Percentiles rank a stretch among this genome's conserved stretches.
Conservation (phyloP, 208 protist species). For the Lotmaria passim region DNA sequence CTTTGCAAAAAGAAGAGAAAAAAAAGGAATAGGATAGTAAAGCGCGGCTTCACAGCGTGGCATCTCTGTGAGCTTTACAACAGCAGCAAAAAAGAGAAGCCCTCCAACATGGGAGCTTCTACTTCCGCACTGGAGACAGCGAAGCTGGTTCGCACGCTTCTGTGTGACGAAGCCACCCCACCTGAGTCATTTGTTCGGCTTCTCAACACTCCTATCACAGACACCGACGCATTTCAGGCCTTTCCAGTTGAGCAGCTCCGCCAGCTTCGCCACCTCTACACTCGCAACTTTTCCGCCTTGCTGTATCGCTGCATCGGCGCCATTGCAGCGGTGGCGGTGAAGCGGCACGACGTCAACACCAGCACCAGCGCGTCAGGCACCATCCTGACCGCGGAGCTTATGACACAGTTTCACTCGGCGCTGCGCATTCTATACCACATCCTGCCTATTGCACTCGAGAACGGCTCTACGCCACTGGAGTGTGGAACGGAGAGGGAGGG, state of each 20-base stretch:
- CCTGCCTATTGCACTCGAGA: slow-evolving; percentile 76
- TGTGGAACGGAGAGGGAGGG: slow-evolving; percentile 4
- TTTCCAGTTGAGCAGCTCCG: slow-evolving; percentile 64
- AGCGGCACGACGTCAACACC: slow-evolving; percentile 31
- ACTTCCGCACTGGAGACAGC: slow-evolving; percentile 65
- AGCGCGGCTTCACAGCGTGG: too few species aligned
- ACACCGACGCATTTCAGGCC: slow-evolving; percentile 45
- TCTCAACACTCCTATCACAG: slow-evolving; percentile 46
- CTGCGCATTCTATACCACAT: slow-evolving; percentile 65
- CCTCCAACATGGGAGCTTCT: slow-evolving; percentile 64
- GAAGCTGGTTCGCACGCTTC: slow-evolving; percentile 43
- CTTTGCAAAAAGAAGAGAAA: too few species aligned
- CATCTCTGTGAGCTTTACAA: neutral
- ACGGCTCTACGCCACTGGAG: slow-evolving; percentile 42
- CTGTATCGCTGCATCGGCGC: slow-evolving; percentile 74
- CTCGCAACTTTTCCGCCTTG: slow-evolving; percentile 76
- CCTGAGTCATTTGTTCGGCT: slow-evolving; percentile 42
- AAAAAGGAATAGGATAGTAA: too few species aligned
- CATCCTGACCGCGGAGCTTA: slow-evolving; percentile 24
- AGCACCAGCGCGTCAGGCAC: slow-evolving; percentile 16
- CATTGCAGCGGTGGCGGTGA: slow-evolving; percentile 45
- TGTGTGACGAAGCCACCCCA: slow-evolving; percentile 31
- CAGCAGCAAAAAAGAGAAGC: neutral
- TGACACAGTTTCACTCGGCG: slow-evolving; percentile 54
- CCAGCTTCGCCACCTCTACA: slow-evolving; percentile 79